These are phyloP conservation scores for Aspergillus eucalypticola DNA, from an alignment of 2,329 filamentous ascomycete genomes.

Conservation along the genomic window DNA sequence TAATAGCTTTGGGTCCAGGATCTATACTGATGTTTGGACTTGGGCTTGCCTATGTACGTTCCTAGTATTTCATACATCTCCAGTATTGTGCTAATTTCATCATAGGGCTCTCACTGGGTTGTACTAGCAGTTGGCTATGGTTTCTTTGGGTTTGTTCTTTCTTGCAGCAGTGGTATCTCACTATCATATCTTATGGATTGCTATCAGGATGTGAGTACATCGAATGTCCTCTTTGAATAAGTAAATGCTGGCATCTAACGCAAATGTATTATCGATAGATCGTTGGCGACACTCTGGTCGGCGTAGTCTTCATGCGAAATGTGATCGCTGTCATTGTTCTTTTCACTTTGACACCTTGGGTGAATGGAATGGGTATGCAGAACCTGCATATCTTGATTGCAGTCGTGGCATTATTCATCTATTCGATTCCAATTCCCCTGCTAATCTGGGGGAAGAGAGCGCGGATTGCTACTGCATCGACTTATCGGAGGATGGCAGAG, in stretches of 20 bases:
- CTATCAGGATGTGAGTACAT: slow-evolving; percentile 28
- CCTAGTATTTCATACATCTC: not conserved
- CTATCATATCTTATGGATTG: slow-evolving; percentile 19
- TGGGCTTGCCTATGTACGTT: not conserved
- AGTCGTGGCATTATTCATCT: slow-evolving; percentile 17
- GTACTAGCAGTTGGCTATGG: slow-evolving; percentile 39
- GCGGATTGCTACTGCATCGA: slow-evolving; percentile 12
- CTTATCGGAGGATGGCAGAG: not conserved
- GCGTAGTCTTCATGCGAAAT: slow-evolving; percentile 49
- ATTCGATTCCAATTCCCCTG: slow-evolving; percentile 23
- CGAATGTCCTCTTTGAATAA: no score
- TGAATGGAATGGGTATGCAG: not conserved
- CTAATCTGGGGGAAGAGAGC: slow-evolving; percentile 29
- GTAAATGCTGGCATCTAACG: not conserved
- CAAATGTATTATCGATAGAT: slow-evolving; percentile 31
- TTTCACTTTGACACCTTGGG: slow-evolving; percentile 40
- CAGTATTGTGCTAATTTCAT: not conserved
- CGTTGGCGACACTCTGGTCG: slow-evolving; percentile 50
- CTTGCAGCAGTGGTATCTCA: not conserved
- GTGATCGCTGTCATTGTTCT: slow-evolving; percentile 47
- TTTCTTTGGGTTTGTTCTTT: slow-evolving; percentile 16
- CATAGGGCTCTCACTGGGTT: slow-evolving; percentile 48
- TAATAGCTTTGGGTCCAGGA: slow-evolving; percentile 1
- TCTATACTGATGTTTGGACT: slow-evolving; percentile 26
- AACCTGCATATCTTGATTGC: slow-evolving; percentile 10